A percentile compares a stretch with the other conserved stretches of the same genome.
Evolutionary conservation across 805 yeast species (phyloP).

Genomic region (Starmera dryadoides): DNA sequence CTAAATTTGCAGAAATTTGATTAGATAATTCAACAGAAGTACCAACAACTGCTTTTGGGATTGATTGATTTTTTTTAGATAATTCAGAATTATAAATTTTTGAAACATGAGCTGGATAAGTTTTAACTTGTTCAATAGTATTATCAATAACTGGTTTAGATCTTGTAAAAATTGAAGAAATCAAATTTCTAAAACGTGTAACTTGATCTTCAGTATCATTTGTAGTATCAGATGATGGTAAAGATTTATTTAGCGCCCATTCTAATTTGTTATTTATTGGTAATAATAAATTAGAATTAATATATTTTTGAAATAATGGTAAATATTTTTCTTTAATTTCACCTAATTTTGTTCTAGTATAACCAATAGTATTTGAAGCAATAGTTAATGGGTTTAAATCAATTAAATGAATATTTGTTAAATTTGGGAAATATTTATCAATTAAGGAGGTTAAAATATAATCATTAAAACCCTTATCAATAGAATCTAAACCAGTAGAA

Average conservation of each 20-base stretch:
- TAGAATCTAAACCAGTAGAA: not conserved
- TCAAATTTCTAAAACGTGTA: not conserved
- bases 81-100: not conserved
- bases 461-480: not conserved
- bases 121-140: not conserved
- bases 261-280: not conserved
- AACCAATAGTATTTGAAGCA: not conserved
- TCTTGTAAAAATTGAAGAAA: not conserved
- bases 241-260: not conserved
- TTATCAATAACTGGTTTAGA: not conserved
- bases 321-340: not conserved
- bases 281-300: not conserved
- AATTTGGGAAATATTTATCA: not conserved
- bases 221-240: not conserved
- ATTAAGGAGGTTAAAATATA: not conserved
- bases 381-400: not conserved
- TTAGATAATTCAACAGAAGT: conserved; percentile 1
- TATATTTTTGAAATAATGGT: not conserved
- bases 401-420: not conserved
- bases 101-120: conserved; percentile 1
- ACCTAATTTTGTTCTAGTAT: not conserved
- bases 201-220: not conserved
- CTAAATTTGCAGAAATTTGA: not conserved
- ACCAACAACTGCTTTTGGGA: conserved; percentile 1
- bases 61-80: not conserved